Percentiles rank a stretch among this genome's conserved stretches.
phyloP scores from a whole-genome alignment of 2,329 filamentous ascomycete species.

The Cladosporium austrohemisphaericum region DNA sequence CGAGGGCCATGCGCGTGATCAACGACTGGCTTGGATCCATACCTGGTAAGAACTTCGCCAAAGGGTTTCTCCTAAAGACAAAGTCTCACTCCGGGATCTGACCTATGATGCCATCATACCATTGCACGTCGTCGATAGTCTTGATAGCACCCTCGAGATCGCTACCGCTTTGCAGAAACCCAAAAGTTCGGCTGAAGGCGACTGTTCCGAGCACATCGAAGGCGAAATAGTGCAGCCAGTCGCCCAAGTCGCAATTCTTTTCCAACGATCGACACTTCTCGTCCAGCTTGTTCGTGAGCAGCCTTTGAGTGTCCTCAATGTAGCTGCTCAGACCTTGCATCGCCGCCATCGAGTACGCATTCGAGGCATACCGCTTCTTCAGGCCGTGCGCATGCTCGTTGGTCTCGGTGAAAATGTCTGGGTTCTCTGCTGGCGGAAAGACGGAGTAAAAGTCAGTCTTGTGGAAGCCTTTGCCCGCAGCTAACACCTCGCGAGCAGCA shows the following conservation, averaged over 20 bases:
- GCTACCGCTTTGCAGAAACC: constrained; percentile 69
- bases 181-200: constrained; percentile 70
- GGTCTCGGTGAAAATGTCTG: constrained; percentile 70
- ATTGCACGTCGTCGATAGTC: constrained; percentile 58
- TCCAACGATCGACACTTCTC: constrained; percentile 38
- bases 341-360: constrained; percentile 72
- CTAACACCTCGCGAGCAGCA: constrained; percentile 73
- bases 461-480: constrained; percentile 9
- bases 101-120: constrained; percentile 68
- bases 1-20: constrained; percentile 51
- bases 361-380: constrained; percentile 70
- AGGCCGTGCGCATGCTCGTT: constrained; percentile 72
- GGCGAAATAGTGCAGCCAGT: constrained; percentile 78
- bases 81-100: constrained; percentile 66
- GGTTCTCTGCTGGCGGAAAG: constrained; percentile 68
- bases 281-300: constrained; percentile 58
- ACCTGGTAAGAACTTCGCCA: constrained; percentile 44
- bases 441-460: constrained; percentile 68
- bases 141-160: constrained; percentile 64
- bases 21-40: constrained; percentile 46
- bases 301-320: constrained; percentile 68
- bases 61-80: constrained; percentile 62
- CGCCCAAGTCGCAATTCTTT: constrained; percentile 44
- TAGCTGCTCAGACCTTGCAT: constrained; percentile 76
- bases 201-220: constrained; percentile 79